Percentiles rank a stretch among this genome's conserved stretches.
These are phyloP conservation scores for Hevea brasiliensis DNA, from an alignment of 345 rosid species.

Conservation along the genomic window DNA sequence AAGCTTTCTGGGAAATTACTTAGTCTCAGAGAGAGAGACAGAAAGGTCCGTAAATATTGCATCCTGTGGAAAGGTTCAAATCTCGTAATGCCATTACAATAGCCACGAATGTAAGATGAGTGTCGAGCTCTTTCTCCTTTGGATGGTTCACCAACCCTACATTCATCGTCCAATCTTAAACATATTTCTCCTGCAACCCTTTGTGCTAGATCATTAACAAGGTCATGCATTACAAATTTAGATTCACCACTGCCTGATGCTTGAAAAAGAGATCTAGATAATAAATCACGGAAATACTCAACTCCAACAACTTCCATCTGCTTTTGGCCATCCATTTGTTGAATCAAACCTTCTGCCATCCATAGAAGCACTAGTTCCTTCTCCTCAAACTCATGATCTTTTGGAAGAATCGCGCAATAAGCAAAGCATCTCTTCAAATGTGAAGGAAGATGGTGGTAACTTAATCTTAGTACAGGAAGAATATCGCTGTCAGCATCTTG, in stretches of 20 bases:
- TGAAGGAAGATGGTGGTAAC: too few relatives aligned
- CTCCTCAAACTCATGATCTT: slow-evolving; percentile 16
- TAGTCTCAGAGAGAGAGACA: too few relatives aligned
- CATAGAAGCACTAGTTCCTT: slow-evolving; percentile 15
- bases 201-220: slow-evolving; percentile 19
- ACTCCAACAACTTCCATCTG: slow-evolving; percentile 6
- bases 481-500: too few relatives aligned
- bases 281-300: slow-evolving; percentile 13
- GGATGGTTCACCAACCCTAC: not conserved
- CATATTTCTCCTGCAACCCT: slow-evolving; percentile 10
- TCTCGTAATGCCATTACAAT: too few relatives aligned
- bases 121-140: too few relatives aligned
- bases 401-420: slow-evolving; percentile 19
- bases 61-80: too few relatives aligned
- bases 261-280: slow-evolving; percentile 16
- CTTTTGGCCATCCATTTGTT: not conserved
- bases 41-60: too few relatives aligned
- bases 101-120: too few relatives aligned
- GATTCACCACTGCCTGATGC: not conserved
- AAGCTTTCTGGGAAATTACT: too few relatives aligned
- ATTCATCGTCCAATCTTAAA: not conserved
- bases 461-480: too few relatives aligned
- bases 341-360: slow-evolving; percentile 25
- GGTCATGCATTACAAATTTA: slow-evolving; percentile 17
- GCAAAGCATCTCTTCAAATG: slow-evolving; percentile 23